Base-by-base conservation (phyloP, 108 stramenopile species). In the Skeletonema menzelii region DNA sequence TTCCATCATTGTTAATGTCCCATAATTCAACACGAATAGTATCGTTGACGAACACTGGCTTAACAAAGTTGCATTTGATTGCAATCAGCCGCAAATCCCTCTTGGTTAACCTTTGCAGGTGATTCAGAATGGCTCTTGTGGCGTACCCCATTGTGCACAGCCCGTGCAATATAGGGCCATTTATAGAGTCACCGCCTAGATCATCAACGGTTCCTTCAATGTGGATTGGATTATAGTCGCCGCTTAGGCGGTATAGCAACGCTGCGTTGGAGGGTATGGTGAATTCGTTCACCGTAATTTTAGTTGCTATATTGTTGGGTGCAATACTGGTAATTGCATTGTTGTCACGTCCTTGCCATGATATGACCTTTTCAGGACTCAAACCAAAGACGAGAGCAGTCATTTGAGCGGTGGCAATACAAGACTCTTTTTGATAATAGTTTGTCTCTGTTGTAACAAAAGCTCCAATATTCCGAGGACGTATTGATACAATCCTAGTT, bases 141-240 rank as follows among this genome's bases (percentile, higher is more conserved):
- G 88, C 85, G 69, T 89, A 75, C 5, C 90, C 97, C 35, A 96
- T 67, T 2, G 91, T 91, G 57, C 91, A 93, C 42, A 97, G 77
- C 0, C 97, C 97, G 65, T 97, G 95, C 15, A 97, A 76, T 7
- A 97, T 76, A 20, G 95, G 91, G 13, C 67, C 71, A n/a, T 80
- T 32, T 32, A 0, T 7, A 7, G 31, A 7, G 31, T 32, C 31
- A 32, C 7, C 31, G 31, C 3, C 3, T 32, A 32, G 73, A 14
- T 72, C 79, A 0, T 82, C 65, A 47, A 34, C 8, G 27, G 13
- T 59, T 3, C 49, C 79, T 27, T 88, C 85, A 35, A 92, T 92
- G 66, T 97, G 97, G 56, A 97, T 91, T 32, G 86, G 84, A 69
- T 97, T 97, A 63, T 90, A 90, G 81, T 97, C 97, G 2, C 97